Base-by-base conservation (phyloP, 2,329 filamentous ascomycete genomes). In the Pseudogymnoascus destructans region DNA sequence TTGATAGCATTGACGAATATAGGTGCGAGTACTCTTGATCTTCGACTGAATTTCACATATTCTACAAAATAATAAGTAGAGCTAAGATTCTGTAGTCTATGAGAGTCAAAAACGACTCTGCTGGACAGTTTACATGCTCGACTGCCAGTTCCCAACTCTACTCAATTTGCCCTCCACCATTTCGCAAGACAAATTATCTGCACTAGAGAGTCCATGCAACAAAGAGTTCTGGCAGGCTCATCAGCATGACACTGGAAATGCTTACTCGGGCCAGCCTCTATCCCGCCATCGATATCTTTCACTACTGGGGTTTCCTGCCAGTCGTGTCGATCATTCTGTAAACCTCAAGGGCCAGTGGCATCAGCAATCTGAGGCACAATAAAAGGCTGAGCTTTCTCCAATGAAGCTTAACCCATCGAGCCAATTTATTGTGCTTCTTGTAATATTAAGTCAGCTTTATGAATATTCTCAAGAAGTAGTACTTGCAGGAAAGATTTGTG, bases 61-160 rank as follows among this genome's bases (percentile, higher is more conserved):
- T 46, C 11, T 25, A 46, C 3, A n/a, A 25, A 46, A 38, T 38
- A 38, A 23, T n/a, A 46, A n/a, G 23, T 46, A 46, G 13, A 46
- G 13, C 19, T 7, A 7, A 25, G 40, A 23, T 46, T 46, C 40
- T 46, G 13, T n/a, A 46, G 21, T 25, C 21, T 46, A 46, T 46
- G 65, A 66, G 30, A 61, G 61, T n/a, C 59, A 61, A 19, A 61
- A 60, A 15, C 58, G 64, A 21, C 40, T 66, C 19, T 63, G 62
- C 30, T 66, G 65, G 64, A 62, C 63, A 11, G 57, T 66, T 7
- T 66, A 65, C 36, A 46, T 57, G 3, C 61, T 64, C n/a, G 65
- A 66, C 49, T 60, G 55, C 8, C 63, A 66, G 33, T 66, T 66
- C 23, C 62, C 64, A 5, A 59, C 59, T 36, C 36, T 66, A 1